These are phyloP conservation scores for Pyrus hybrid DNA, from an alignment of 331 rosid species.

Conservation along the genomic window DNA sequence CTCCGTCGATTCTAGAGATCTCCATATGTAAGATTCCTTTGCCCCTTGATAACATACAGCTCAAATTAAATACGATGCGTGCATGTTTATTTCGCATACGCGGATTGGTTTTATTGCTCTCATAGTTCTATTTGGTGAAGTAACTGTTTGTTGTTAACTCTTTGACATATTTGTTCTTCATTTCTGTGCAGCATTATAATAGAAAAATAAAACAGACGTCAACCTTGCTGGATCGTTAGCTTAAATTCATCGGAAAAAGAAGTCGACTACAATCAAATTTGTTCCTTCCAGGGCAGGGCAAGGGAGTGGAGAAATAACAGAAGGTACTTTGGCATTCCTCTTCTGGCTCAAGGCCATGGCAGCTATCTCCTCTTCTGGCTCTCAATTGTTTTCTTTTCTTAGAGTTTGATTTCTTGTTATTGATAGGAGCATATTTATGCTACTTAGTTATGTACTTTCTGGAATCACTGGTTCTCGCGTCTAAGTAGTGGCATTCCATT, in stretches of 20 bases:
- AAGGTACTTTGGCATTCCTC: neutral
- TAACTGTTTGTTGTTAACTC: neutral
- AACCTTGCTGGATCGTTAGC: neutral
- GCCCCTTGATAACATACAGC: neutral
- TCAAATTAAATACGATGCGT: neutral
- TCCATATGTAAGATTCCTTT: neutral
- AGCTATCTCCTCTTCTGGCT: neutral
- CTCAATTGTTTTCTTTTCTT: neutral
- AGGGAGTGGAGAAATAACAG: too few species aligned
- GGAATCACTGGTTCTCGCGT: too few species aligned
- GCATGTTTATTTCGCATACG: neutral
- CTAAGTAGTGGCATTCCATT: too few species aligned
- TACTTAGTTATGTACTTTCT: too few species aligned
- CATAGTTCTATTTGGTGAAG: neutral
- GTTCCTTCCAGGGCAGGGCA: neutral
- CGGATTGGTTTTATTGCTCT: neutral
- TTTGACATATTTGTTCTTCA: neutral
- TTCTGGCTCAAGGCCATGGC: neutral
- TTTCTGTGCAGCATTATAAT: neutral
- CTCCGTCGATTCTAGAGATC: neutral
- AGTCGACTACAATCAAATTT: neutral
- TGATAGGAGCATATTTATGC: too few species aligned
- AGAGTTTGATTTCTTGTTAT: neutral
- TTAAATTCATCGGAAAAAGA: too few species aligned
- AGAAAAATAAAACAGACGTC: neutral